Percentiles rank a stretch among this genome's conserved stretches.
Conservation (phyloP, 2,329 filamentous ascomycete species). For the Hypoxylon sp. region DNA sequence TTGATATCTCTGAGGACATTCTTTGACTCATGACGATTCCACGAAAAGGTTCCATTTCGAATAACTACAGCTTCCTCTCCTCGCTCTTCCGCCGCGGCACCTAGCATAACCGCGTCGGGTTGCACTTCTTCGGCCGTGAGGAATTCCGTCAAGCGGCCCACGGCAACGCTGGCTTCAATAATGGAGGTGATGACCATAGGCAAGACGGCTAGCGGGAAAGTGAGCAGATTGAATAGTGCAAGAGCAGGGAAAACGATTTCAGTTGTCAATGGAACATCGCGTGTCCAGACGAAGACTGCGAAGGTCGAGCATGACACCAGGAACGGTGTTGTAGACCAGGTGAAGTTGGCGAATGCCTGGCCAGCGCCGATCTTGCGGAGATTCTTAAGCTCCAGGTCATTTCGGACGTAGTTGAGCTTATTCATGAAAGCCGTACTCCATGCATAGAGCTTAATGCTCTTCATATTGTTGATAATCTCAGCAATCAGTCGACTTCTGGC, state of each 20-base stretch:
- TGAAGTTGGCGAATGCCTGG: constrained; percentile 95
- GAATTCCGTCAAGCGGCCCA: constrained; percentile 83
- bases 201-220: constrained; percentile 90
- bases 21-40: constrained; percentile 83
- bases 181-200: constrained; percentile 98
- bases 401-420: constrained; percentile 94
- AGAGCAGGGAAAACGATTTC: constrained; percentile 94
- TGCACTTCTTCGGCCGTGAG: constrained; percentile 91
- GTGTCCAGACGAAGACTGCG: constrained; percentile 88
- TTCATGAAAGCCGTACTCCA: constrained; percentile 98
- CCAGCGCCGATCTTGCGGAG: constrained; percentile 94
- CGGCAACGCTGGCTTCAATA: constrained; percentile 94
- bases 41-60: constrained; percentile 88
- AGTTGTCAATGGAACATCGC: constrained; percentile 82
- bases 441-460: constrained; percentile 98
- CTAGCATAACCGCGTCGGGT: constrained; percentile 76
- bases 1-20: constrained; percentile 82
- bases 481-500: constrained; percentile 91
- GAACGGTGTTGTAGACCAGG: constrained; percentile 97
- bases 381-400: constrained; percentile 94
- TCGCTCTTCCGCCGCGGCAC: constrained; percentile 73
- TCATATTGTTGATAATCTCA: constrained; percentile 99
- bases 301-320: constrained; percentile 97
- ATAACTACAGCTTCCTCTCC: constrained; percentile 90
- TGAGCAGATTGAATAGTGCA: constrained; percentile 93